Evolutionary conservation across 768 basidiomycete species (phyloP).

Genomic region (Hebeloma cylindrosporum): DNA sequence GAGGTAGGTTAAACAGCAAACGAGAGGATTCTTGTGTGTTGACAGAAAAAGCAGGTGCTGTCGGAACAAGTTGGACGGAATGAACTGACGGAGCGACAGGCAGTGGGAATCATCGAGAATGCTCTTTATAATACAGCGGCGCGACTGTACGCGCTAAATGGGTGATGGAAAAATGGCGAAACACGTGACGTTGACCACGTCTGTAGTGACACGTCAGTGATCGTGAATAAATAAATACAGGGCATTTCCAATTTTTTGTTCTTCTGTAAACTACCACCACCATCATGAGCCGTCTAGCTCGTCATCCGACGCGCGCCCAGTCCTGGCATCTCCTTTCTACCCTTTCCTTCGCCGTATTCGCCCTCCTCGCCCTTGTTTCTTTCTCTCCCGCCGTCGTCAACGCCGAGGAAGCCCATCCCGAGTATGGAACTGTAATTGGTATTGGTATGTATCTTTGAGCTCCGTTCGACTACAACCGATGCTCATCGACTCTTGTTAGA

Average conservation of each 20-base stretch:
- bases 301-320: slow-evolving; percentile 58
- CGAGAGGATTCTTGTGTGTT: neutral
- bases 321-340: slow-evolving; percentile 57
- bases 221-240: slow-evolving; percentile 33
- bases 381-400: slow-evolving; percentile 61
- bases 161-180: neutral
- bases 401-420: slow-evolving; percentile 67
- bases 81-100: slow-evolving; percentile 57
- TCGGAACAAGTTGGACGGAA: slow-evolving; percentile 43
- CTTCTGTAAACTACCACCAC: slow-evolving; percentile 32
- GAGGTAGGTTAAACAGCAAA: slow-evolving; percentile 38
- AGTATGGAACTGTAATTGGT: slow-evolving; percentile 93
- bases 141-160: slow-evolving; percentile 51
- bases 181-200: slow-evolving; percentile 41
- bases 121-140: slow-evolving; percentile 71
- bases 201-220: slow-evolving; percentile 41
- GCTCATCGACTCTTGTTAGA: slow-evolving; percentile 43
- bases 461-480: neutral
- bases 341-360: slow-evolving; percentile 58
- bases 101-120: slow-evolving; percentile 50
- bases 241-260: slow-evolving; percentile 9
- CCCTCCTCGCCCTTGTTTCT: slow-evolving; percentile 70
- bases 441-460: slow-evolving; percentile 57
- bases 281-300: slow-evolving; percentile 38
- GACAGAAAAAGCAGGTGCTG: slow-evolving; percentile 54